A percentile compares a stretch with the other conserved stretches of the same genome.
phyloP scores from a whole-genome alignment of 352 stramenopile species.

The Phytopythium kandeliae region DNA sequence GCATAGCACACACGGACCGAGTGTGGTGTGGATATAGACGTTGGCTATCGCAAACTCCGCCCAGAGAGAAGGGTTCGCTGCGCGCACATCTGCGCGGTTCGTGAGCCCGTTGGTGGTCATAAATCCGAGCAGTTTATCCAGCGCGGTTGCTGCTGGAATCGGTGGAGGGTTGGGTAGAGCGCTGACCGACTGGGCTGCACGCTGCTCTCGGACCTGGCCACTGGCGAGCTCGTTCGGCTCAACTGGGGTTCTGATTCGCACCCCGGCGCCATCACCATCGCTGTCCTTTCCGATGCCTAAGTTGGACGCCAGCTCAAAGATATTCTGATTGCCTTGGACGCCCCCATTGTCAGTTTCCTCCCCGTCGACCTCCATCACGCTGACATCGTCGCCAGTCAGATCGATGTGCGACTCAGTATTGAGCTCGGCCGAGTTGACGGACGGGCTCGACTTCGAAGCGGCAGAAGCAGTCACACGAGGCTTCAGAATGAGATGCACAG shows the following conservation, averaged over 20 bases:
- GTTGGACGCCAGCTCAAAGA: neutral
- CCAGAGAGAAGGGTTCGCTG: constrained; percentile 32
- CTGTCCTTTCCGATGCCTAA: neutral
- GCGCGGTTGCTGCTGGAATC: constrained; percentile 6
- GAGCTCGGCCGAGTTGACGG: neutral
- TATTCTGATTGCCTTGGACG: neutral
- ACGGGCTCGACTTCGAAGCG: neutral
- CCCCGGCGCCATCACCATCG: neutral
- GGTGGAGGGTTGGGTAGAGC: neutral
- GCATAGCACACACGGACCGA: constrained; percentile 33
- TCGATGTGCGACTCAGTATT: neutral
- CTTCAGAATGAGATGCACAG: constrained; percentile 6
- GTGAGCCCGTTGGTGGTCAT: constrained; percentile 27
- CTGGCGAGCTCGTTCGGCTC: neutral
- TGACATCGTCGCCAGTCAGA: neutral
- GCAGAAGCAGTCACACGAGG: neutral
- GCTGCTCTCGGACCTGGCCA: neutral
- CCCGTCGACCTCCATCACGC: neutral
- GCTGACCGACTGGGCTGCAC: neutral
- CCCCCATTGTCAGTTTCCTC: neutral
- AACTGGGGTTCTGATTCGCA: neutral
- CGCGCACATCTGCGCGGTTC: constrained; percentile 25
- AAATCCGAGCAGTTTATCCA: constrained; percentile 20
- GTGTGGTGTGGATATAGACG: constrained; percentile 12
- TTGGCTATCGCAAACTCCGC: constrained; percentile 27